Evolutionary conservation across 164 flowering plant genomes (phyloP).

Genomic region (Warburgia ugandensis): DNA sequence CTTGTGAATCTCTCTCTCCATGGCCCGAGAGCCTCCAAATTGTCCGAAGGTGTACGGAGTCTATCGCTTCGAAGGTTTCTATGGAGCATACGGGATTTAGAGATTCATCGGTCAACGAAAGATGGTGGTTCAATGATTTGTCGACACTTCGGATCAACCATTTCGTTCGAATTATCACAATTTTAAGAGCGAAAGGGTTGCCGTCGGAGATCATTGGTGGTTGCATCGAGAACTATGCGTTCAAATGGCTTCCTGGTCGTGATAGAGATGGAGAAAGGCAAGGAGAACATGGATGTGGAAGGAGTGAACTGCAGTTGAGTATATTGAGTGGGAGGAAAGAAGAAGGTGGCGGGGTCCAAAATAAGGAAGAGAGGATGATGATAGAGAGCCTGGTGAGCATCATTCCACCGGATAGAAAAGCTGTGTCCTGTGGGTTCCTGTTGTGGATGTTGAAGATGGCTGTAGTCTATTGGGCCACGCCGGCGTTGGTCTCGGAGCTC

Average conservation of each 20-base stretch:
- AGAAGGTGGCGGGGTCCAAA: constrained; percentile 24
- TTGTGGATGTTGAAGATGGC: constrained; percentile 66
- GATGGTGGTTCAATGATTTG: constrained; percentile 57
- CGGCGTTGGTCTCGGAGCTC: constrained; percentile 66
- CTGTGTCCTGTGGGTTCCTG: constrained; percentile 66
- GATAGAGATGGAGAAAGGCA: constrained; percentile 33
- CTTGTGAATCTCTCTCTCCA: constrained; percentile 69
- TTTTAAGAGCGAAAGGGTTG: constrained; percentile 46
- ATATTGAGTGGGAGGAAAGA: constrained; percentile 35
- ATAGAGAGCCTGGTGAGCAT: constrained; percentile 71
- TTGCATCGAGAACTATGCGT: constrained; percentile 55
- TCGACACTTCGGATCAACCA: constrained; percentile 58
- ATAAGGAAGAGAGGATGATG: constrained; percentile 52
- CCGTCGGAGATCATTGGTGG: constrained; percentile 51
- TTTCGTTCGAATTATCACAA: constrained; percentile 53
- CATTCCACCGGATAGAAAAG: constrained; percentile 56
- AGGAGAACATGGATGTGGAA: constrained; percentile 20
- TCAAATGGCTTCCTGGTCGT: constrained; percentile 52
- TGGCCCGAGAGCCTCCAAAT: constrained; percentile 92
- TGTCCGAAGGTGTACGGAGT: constrained; percentile 73
- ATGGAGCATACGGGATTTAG: neutral
- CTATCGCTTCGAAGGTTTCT: constrained; percentile 55
- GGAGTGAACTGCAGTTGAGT: constrained; percentile 41
- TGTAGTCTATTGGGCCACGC: constrained; percentile 43
- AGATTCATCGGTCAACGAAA: constrained; percentile 12